Base-by-base conservation (phyloP, 139 green algal species). In the Chlamydomonas sp. region DNA sequence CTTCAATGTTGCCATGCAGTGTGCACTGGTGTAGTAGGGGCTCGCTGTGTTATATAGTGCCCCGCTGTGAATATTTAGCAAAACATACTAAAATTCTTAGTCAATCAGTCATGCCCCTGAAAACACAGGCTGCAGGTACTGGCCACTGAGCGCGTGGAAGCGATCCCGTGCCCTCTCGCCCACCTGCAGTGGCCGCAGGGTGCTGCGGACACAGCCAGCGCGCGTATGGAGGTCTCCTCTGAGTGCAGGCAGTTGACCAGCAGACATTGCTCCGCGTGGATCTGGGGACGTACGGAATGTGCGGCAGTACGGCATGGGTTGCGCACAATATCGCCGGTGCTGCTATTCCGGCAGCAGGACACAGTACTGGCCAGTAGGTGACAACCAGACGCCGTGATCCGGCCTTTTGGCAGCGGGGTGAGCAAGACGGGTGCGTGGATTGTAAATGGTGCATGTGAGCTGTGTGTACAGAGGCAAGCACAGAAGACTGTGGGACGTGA, bases 181-280 rank as follows among this genome's bases (percentile, higher is more conserved):
- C 71, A 86, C 83, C 83, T 88, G 90, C 96, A 98, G 91, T 98
- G 96, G 8, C 96, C 96, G 84, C 96, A 98, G 7, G 96, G 96
- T 15, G 95, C 95, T 0, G 94, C 95, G 2, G 91, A 96, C 16
- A 98, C 91, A 1, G 95, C 95, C 60, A 98, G 77, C 7, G 89
- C 91, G 2, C 81, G 20, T 0, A 98, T 89, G 61, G 72, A 83
- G 3, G 64, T 84, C 88, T 98, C 96, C 9, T 88, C 87, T 63
- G 93, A 88, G 66, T 92, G 83, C 12, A 95, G 63, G 57, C 93
- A 92, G 83, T 97, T 97, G 57, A 94, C 84, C 20, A 98, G 72
- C 67, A 97, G 77, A 60, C 96, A 98, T 91, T 98, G 96, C 91
- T 98, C 96, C 49, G 93, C 96, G 77, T 98, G 96, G 14, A 98